phyloP scores from a whole-genome alignment of 2,329 filamentous ascomycete species.

The Trichoderma sp. region DNA sequence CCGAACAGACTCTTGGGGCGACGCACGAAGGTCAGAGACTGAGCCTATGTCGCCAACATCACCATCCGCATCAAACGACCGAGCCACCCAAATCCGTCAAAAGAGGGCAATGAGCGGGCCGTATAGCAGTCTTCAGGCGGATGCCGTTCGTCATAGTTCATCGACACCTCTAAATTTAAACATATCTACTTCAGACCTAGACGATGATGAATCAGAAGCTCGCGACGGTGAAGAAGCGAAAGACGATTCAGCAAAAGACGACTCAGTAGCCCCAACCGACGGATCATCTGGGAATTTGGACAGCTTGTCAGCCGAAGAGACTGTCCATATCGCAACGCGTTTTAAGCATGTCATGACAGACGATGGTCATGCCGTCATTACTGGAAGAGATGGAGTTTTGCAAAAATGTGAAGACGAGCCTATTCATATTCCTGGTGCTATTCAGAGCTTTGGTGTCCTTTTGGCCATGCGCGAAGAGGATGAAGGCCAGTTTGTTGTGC shows the following conservation, averaged over 20 bases:
- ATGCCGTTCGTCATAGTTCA: conserved; percentile 43
- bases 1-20: conserved; percentile 34
- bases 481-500: conserved; percentile 68
- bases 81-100: conserved; percentile 30
- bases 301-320: conserved; percentile 27
- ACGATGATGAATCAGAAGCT: conserved; percentile 34
- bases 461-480: conserved; percentile 71
- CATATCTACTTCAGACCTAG: conserved; percentile 36
- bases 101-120: conserved; percentile 42
- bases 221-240: neutral
- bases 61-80: conserved; percentile 27
- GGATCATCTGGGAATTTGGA: neutral
- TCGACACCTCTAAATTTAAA: conserved; percentile 38
- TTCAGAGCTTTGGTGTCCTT: conserved; percentile 78
- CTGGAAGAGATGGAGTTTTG: conserved; percentile 70
- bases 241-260: neutral
- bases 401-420: conserved; percentile 89
- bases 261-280: neutral
- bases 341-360: conserved; percentile 78
- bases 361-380: conserved; percentile 80
- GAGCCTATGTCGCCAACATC: conserved; percentile 29
- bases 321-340: conserved; percentile 65
- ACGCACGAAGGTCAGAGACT: conserved; percentile 32
- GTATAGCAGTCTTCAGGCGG: conserved; percentile 48
- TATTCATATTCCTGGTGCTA: conserved; percentile 80